A percentile compares a stretch with the other conserved stretches of the same genome.
Evolutionary conservation across 2,329 filamentous ascomycete genomes (phyloP).

Genomic region (Diaporthe amygdali): DNA sequence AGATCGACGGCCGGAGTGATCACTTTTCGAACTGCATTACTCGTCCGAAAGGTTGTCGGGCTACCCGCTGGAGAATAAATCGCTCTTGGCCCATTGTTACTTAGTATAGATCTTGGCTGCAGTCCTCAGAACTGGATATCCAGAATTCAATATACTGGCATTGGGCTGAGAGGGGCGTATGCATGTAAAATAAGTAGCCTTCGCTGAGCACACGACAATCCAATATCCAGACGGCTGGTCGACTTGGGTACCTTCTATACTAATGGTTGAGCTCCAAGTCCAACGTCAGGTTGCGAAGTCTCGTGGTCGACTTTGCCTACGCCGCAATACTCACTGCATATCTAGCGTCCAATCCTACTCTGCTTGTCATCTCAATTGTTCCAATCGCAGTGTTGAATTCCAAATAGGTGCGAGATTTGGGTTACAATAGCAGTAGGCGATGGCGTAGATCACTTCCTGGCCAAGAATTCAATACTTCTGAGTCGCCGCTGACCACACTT

Average conservation of each 20-base stretch:
- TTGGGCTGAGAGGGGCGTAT: neutral
- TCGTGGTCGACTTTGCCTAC: neutral
- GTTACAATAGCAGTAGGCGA: neutral
- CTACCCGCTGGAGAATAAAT: neutral
- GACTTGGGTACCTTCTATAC: no score
- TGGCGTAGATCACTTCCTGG: neutral
- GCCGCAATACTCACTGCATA: neutral
- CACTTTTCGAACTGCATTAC: constrained; percentile 2
- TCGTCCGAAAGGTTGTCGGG: neutral
- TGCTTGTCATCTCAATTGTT: neutral
- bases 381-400: neutral
- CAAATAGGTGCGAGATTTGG: neutral
- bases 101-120: neutral
- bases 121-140: neutral
- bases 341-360: neutral
- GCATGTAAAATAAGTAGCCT: no score
- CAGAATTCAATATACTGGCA: no score
- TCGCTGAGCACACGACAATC: neutral
- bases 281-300: neutral
- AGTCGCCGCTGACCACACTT: neutral
- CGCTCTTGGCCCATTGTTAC: neutral
- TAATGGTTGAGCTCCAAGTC: neutral
- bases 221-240: neutral
- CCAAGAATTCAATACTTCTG: neutral
- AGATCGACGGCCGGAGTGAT: neutral